Evolutionary conservation across 345 rosid species (phyloP), one percentile per base, ranked within the genome.

Genomic region (Passiflora organensis): DNA sequence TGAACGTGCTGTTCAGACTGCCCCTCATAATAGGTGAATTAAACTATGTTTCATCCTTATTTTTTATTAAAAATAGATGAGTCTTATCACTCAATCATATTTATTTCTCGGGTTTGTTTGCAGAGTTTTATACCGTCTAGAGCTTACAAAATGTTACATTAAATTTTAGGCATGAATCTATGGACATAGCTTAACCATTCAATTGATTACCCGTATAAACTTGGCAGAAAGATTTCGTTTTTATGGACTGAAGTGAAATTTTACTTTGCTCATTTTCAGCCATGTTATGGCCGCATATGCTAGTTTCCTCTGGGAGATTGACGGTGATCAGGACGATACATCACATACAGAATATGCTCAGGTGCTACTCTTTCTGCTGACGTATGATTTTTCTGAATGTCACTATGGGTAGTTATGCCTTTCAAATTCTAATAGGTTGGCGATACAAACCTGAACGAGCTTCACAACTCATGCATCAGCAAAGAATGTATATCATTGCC

Each of bases 1-100:
- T 63, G 79, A 83, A 72, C 82, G 68, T 46, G 94, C 96, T 1
- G 76, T 76, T 69, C 67, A 47, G 74, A 79, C 77, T 32, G 81
- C 96, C 62, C 87, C 89, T 28, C 58, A 71, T 5, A 77, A 91
- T 69, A 87, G 89, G 97, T 82, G 10, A 48, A 64, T 41, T 4
- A 16, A 53, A 22, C 23, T 37, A 20, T 21, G 24, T 32, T 21
- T 22, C 24, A 14, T 50, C 38, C 16, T 23, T 19, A 16, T 37
- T 20, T 65, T 34, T 39, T 44, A 20, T 39, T 23, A 43, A 56
- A n/a, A n/a, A n/a, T n/a, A n/a, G n/a, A n/a, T n/a, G n/a, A n/a
- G n/a, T n/a, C n/a, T n/a, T n/a, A n/a, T n/a, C n/a, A n/a, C n/a
- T n/a, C n/a, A n/a, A n/a, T n/a, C n/a, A n/a, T n/a, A n/a, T n/a